Evolutionary conservation across 345 rosid genomes (phyloP), one percentile per base, ranked within the genome.

Genomic region (Luvunga scandens): DNA sequence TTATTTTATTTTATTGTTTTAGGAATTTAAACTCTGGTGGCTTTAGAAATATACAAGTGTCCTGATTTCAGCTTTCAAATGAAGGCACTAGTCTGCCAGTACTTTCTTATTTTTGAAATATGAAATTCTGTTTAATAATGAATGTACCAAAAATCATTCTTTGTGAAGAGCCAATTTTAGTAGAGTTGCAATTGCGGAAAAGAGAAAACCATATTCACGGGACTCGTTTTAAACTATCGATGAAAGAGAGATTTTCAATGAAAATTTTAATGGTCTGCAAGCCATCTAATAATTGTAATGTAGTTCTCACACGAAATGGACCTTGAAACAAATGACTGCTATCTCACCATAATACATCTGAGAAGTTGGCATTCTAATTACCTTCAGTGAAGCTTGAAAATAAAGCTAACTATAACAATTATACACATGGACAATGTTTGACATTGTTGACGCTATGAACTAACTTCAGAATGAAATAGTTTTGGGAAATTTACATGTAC

Each of bases 401-500:
- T 24, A 66, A 66, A 30, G 79, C 65, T 75, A 16, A 75, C 61
- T 5, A 9, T 30, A 25, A 18, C 42, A 31, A 50, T 71, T 39
- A 10, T 10, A 42, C 48, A 42, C 48, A 42, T 10, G 48, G 48
- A 10, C 48, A 12, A 45, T 45, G 50, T 45, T 45, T 45, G 50
- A 45, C 50, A 45, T 0, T 45, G 50, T 45, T 19, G 25, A 28
- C 21, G 45, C 62, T 64, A 31, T 75, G 55, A 31, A 7, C 25
- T 39, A 9, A 50, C 39, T 27, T 28, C 30, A 27, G 55, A 50
- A 50, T 69, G 33, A n/a, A 38, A 62, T 25, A 60, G 25, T 62
- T 30, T 33, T 4, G 27, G 34, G 63, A 27, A 48, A 67, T 71
- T 66, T 72, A 81, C 80, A 75, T 7, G 1, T 65, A 65, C 7